These are phyloP conservation scores for Talaromyces sp. DNA, from an alignment of 2,329 filamentous ascomycete species.

Conservation along the genomic window DNA sequence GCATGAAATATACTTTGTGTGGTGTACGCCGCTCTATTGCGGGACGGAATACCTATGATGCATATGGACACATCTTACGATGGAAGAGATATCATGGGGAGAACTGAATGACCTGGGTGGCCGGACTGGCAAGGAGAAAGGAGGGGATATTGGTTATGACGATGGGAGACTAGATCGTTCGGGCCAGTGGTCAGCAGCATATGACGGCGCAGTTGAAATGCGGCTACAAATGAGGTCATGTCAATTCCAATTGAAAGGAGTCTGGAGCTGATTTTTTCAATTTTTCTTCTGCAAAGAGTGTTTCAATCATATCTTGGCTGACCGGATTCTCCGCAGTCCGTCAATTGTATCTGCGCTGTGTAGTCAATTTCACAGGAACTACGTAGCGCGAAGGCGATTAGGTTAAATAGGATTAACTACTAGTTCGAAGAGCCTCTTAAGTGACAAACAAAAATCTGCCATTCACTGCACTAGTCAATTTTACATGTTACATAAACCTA, in stretches of 20 bases:
- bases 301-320: neutral
- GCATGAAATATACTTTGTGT: no score
- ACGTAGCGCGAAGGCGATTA: no score
- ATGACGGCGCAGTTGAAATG: neutral
- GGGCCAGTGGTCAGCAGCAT: no score
- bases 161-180: no score
- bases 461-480: neutral
- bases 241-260: neutral
- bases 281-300: neutral
- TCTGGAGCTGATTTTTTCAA: neutral
- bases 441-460: neutral
- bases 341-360: neutral
- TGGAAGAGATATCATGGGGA: neutral
- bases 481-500: neutral
- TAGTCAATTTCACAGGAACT: no score
- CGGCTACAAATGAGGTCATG: neutral
- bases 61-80: neutral
- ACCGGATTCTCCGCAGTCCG: neutral
- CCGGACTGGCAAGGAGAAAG: neutral
- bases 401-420: no score
- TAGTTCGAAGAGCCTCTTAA: neutral
- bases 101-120: neutral
- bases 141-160: no score
- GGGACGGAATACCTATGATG: neutral
- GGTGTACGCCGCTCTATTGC: neutral